A percentile compares a stretch with the other conserved stretches of the same genome.
Evolutionary conservation across 192 early-diverging fungal species (phyloP).

Genomic region (Spizellomyces punctatus): DNA sequence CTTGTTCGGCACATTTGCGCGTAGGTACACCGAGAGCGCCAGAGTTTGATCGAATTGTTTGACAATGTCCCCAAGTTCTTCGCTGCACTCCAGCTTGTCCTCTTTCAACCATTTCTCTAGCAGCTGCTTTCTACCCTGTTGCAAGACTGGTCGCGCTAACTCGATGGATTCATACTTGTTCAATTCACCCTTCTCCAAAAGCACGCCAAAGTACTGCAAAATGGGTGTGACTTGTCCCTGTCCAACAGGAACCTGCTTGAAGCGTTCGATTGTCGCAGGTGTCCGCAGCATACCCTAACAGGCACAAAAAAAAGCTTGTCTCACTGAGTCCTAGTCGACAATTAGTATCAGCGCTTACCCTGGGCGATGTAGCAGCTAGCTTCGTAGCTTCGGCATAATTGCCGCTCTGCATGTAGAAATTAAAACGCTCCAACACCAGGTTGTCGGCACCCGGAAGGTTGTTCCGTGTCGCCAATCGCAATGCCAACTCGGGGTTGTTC

Average conservation of each 20-base stretch:
- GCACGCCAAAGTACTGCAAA: constrained; percentile 95
- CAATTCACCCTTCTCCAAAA: constrained; percentile 91
- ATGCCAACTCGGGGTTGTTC: constrained; percentile 86
- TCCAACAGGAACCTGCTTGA: constrained; percentile 78
- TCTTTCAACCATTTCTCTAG: constrained; percentile 99
- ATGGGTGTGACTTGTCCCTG: constrained; percentile 86
- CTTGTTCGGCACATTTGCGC: constrained; percentile 92
- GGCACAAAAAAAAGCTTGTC: no score
- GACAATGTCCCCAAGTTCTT: constrained; percentile 97
- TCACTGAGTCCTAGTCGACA: constrained; percentile 34
- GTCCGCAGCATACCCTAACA: constrained; percentile 81
- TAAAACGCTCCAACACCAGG: constrained; percentile 90
- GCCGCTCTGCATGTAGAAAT: constrained; percentile 74
- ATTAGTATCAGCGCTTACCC: constrained; percentile 18
- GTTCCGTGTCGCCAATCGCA: constrained; percentile 85
- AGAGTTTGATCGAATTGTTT: constrained; percentile 88
- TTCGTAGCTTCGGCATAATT: constrained; percentile 90
- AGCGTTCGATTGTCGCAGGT: constrained; percentile 89
- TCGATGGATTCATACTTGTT: constrained; percentile 96
- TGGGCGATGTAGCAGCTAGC: constrained; percentile 91
- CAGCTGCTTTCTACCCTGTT: constrained; percentile 87
- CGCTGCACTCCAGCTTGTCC: constrained; percentile 97
- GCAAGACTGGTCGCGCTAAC: constrained; percentile 87
- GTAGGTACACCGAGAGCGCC: constrained; percentile 92
- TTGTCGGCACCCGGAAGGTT: constrained; percentile 92